Evolutionary conservation across 805 yeast genomes (phyloP).

Genomic region (Zygoascus biomembranicola): DNA sequence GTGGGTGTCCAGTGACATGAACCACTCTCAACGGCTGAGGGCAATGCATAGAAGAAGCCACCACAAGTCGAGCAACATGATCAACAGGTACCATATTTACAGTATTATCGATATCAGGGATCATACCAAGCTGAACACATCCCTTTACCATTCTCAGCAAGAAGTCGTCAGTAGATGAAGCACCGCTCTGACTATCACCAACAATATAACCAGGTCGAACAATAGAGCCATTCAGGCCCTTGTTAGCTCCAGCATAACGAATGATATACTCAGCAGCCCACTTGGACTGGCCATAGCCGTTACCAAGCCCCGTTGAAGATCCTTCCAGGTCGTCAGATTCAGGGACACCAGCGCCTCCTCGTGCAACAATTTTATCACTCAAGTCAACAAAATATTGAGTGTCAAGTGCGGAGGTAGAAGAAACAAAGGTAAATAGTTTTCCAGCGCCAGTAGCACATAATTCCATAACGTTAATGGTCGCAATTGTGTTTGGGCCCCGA

Average conservation of each 20-base stretch:
- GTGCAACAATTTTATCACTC: constrained; percentile 58
- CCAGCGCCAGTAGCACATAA: constrained; percentile 74
- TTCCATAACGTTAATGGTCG: constrained; percentile 77
- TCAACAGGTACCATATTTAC: constrained; percentile 98
- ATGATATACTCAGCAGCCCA: constrained; percentile 94
- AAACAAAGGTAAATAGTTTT: constrained; percentile 81
- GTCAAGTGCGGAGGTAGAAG: constrained; percentile 91
- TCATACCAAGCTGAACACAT: constrained; percentile 74
- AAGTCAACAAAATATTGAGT: constrained; percentile 69
- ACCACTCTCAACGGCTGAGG: constrained; percentile 64
- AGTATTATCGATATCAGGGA: constrained; percentile 77
- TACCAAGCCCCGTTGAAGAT: constrained; percentile 71
- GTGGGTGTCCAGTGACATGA: constrained; percentile 97
- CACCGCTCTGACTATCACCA: constrained; percentile 77
- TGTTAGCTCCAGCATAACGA: constrained; percentile 72
- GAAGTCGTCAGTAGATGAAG: constrained; percentile 95
- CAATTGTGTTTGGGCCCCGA: constrained; percentile 87
- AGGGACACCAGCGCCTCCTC: constrained; percentile 63
- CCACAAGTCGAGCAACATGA: constrained; percentile 89
- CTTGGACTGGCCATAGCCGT: constrained; percentile 95
- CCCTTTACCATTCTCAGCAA: constrained; percentile 91
- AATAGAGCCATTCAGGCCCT: constrained; percentile 79
- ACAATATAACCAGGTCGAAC: constrained; percentile 95
- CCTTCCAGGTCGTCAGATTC: constrained; percentile 83
- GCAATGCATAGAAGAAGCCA: constrained; percentile 75